Percentiles rank a stretch among this genome's conserved stretches.
These are phyloP conservation scores for Aspergillus haitiensis DNA, from an alignment of 495 filamentous ascomycete genomes.

Conservation along the genomic window DNA sequence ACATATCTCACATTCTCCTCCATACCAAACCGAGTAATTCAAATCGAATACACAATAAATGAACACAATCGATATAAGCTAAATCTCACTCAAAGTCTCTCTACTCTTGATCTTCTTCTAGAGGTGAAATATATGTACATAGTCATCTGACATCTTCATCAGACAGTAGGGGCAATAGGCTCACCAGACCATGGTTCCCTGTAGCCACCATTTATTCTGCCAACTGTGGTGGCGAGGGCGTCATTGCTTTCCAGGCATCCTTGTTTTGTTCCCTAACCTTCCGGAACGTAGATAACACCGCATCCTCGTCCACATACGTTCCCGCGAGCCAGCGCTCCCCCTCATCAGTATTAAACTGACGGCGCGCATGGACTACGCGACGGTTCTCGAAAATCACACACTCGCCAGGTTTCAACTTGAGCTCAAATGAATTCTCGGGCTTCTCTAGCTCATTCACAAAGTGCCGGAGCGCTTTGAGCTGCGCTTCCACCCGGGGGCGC, in stretches of 20 bases:
- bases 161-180: no score
- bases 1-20: not conserved
- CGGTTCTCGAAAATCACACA: constrained; percentile 87
- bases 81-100: no score
- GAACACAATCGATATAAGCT: no score
- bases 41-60: no score
- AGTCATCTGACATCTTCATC: no score
- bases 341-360: constrained; percentile 58
- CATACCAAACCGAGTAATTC: no score
- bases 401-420: constrained; percentile 73
- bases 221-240: no score
- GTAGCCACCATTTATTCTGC: no score
- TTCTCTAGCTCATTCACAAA: constrained; percentile 44
- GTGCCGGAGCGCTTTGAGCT: constrained; percentile 39
- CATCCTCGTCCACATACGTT: constrained; percentile 75
- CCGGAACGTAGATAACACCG: constrained; percentile 53
- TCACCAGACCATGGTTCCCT: no score
- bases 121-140: no score
- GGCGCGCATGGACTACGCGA: constrained; percentile 74
- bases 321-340: constrained; percentile 79
- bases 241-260: constrained; percentile 14
- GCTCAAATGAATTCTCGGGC: constrained; percentile 57
- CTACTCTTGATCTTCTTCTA: no score
- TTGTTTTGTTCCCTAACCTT: constrained; percentile 31
- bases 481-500: not conserved